Evolutionary conservation across 2,329 filamentous ascomycete genomes (phyloP).

Genomic region (Chaetomiaceae sp.): DNA sequence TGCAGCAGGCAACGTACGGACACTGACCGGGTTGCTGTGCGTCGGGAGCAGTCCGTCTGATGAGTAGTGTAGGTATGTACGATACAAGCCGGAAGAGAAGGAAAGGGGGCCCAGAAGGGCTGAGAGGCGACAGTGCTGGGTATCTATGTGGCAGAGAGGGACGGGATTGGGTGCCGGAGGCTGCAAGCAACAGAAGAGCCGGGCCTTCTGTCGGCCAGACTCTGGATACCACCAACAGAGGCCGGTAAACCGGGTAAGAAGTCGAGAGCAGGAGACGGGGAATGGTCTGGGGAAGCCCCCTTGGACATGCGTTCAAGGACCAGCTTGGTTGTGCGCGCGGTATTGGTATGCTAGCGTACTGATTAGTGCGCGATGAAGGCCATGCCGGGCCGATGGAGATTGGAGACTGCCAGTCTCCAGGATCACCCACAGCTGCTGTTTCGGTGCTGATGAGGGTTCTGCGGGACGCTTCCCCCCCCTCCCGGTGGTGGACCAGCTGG

Average conservation of each 20-base stretch:
- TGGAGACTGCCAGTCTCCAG: constrained; percentile 18
- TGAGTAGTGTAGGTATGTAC: constrained; percentile 4
- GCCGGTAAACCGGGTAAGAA: constrained; percentile 18
- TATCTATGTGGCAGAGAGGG: constrained; percentile 13
- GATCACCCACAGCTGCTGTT: constrained; percentile 22
- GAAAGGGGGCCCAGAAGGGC: constrained; percentile 12
- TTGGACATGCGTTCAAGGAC: neutral
- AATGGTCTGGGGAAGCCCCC: neutral
- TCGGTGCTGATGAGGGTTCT: neutral
- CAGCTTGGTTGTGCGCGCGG: constrained; percentile 4
- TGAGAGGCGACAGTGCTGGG: constrained; percentile 7
- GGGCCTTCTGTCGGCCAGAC: constrained; percentile 25
- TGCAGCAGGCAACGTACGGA: constrained; percentile 15
- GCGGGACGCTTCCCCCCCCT: neutral
- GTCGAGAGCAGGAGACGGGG: constrained; percentile 2
- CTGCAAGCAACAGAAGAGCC: constrained; percentile 17
- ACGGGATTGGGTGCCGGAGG: constrained; percentile 20
- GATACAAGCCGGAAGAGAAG: neutral
- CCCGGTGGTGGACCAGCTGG: constrained; percentile 13
- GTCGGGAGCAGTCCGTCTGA: constrained; percentile 15
- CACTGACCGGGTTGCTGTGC: constrained; percentile 19
- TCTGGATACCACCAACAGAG: constrained; percentile 15
- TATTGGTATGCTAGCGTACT: constrained; percentile 14
- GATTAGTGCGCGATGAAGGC: constrained; percentile 14
- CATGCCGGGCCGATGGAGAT: constrained; percentile 23